A percentile compares a stretch with the other conserved stretches of the same genome.
These are phyloP conservation scores for Trichoderma gracile DNA, from an alignment of 2,329 filamentous ascomycete genomes.

Conservation along the genomic window DNA sequence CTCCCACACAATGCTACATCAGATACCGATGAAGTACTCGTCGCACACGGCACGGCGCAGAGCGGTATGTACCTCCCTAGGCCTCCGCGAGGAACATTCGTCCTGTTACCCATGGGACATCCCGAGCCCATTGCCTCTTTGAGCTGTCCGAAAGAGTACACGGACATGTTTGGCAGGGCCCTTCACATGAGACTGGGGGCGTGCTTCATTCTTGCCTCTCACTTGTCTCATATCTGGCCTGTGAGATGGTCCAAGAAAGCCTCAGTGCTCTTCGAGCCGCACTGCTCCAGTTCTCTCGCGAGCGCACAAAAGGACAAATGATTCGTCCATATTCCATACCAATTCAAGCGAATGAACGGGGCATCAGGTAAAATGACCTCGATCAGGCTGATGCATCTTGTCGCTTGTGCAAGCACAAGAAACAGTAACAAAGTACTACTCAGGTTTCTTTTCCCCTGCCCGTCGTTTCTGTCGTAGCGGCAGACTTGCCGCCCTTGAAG, in stretches of 20 bases:
- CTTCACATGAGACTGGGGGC: neutral
- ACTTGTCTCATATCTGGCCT: neutral
- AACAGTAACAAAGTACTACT: too few relatives aligned
- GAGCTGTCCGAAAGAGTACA: neutral
- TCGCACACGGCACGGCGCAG: slow-evolving; percentile 8
- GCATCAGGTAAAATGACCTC: neutral
- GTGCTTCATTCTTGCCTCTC: too few relatives aligned
- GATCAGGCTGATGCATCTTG: neutral
- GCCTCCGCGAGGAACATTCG: neutral
- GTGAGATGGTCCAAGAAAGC: neutral
- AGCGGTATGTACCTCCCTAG: neutral
- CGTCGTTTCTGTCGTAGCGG: slow-evolving; percentile 5
- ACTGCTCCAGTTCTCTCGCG: slow-evolving; percentile 1
- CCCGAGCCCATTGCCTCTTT: neutral
- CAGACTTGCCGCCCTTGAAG: slow-evolving; percentile 13
- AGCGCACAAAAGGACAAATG: neutral
- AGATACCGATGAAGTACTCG: slow-evolving; percentile 4
- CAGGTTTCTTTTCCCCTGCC: neutral
- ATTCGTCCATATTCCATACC: too few relatives aligned
- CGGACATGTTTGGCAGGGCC: neutral
- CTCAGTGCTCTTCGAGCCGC: slow-evolving; percentile 3
- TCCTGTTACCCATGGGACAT: neutral
- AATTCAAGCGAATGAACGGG: too few relatives aligned
- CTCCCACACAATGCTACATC: neutral
- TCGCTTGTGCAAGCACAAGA: neutral